Base-by-base conservation (phyloP, 176 grass and related monocot genomes). In the Aegilops umbellulata region DNA sequence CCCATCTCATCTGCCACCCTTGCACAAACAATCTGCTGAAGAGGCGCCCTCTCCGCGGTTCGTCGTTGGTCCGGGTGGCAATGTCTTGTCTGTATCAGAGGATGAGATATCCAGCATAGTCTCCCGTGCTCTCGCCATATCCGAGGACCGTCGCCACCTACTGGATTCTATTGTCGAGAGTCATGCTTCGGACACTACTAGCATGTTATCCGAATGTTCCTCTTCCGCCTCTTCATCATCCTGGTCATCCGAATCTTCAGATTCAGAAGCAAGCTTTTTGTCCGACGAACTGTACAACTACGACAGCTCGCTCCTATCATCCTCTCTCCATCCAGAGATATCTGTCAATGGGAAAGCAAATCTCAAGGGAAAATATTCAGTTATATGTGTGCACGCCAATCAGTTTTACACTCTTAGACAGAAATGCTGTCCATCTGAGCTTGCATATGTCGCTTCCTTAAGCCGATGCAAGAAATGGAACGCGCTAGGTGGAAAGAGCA, bases 61-160 rank as follows among this genome's bases (percentile, higher is more conserved):
- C 75, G 25, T 76, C 31, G 73, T 91, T 79, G 91, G 91, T 60
- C 91, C 91, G 23, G 70, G 87, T 82, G 93, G 91, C 20, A 89
- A 87, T 70, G 67, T 93, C 32, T 14, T 92, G 36, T 87, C 83
- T 35, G 74, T 86, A 55, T 93, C 80, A 16, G 88, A 95, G 81
- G 86, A 90, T 87, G 88, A 93, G 76, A 91, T 95, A 86, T 95
- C 91, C 22, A 95, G 93, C 46, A 92, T 93, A 77, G 82, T 95
- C 72, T 88, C 88, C 35, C 74, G 88, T 42, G 90, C 88, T 60
- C 84, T 93, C n/a, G 82, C 86, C 57, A 66, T 89, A 80, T 86
- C 83, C 4, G 93, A 95, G 88, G 88, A 91, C 19, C 67, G 69
- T 17, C 89, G 63, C 35, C 53, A 90, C 64, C 80, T 90, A 13